phyloP scores from a whole-genome alignment of 208 protist species.

The Porcisia deanei region DNA sequence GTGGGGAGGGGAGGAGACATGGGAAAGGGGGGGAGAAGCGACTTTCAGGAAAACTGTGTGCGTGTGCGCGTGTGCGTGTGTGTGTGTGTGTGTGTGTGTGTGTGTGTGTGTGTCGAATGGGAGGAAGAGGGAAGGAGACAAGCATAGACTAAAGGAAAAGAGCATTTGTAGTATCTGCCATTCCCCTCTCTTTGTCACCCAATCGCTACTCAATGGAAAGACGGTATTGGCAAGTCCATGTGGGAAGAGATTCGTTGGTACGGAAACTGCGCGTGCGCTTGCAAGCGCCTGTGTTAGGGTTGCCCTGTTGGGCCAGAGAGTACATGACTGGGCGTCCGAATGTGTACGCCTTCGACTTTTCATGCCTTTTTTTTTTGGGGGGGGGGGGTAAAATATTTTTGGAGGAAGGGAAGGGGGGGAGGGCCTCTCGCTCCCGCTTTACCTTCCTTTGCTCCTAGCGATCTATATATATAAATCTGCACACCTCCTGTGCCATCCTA shows the following conservation, averaged over 20 bases:
- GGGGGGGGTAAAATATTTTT: too few species aligned
- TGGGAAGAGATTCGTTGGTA: background rate
- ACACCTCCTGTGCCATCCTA: too few species aligned
- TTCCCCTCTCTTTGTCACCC: background rate
- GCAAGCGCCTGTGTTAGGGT: background rate
- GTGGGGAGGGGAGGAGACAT: background rate
- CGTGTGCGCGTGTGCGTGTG: background rate
- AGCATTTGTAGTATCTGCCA: background rate
- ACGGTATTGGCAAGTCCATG: background rate
- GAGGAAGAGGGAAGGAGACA: background rate
- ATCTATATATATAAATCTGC: too few species aligned
- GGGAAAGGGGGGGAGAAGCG: background rate
- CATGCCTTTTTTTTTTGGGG: background rate
- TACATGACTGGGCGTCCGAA: background rate
- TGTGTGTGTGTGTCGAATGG: too few species aligned
- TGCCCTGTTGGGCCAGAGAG: background rate
- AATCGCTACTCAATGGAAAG: background rate
- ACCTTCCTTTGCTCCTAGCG: too few species aligned
- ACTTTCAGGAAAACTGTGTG: background rate
- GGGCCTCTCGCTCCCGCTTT: too few species aligned
- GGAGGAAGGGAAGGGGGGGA: too few species aligned
- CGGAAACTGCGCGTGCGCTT: background rate
- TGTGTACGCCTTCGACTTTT: background rate
- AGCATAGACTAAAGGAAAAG: background rate
- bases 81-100: too few species aligned